Base-by-base conservation (phyloP, 177 flowering plant genomes). In the Telopea speciosissima region DNA sequence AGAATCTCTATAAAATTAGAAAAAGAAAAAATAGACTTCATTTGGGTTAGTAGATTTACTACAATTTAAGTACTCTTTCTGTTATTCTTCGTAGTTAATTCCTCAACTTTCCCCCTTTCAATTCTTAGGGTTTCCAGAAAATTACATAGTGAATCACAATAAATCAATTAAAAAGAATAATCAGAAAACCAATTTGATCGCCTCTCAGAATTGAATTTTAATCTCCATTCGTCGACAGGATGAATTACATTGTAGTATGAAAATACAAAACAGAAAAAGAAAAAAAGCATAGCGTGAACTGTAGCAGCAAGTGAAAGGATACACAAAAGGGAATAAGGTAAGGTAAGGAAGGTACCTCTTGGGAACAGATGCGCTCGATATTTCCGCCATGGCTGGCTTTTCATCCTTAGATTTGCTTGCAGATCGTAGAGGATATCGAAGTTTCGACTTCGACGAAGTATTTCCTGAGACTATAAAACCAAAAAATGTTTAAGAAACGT, bases 391-490 rank as follows among this genome's bases (percentile, higher is more conserved):
- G 24, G 80, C 52, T 0, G 83, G 72, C 69, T 79, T 85, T 73
- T 84, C 86, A 8, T 86, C 89, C 81, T 84, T 90, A 7, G 75
- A 28, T 68, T 85, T 90, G 21, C 73, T 72, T 14, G 86, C 85
- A 5, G 97, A 92, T 78, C 97, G 83, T 36, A 92, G 82, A 45
- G 92, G 86, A 68, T 92, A 92, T 44, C 96, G 77, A 31, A 88
- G 82, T 79, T 79, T 89, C 23, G 92, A 78, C 71, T 73, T 74
- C 61, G 54, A 70, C 61, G 54, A 70, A 0, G 81, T 10, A 33
- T 66, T 75, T 42, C 67, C 87, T 83, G 74, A 33, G 25, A 66
- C 8, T 5, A 33, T 3, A n/a, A n/a, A 6, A 5, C 40, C 36
- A 44, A 19, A 33, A 10, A 65, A 23, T 56, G 5, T 21, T 54